Evolutionary conservation across 2,329 filamentous ascomycete genomes (phyloP).

Genomic region (Ophiostoma sp.): DNA sequence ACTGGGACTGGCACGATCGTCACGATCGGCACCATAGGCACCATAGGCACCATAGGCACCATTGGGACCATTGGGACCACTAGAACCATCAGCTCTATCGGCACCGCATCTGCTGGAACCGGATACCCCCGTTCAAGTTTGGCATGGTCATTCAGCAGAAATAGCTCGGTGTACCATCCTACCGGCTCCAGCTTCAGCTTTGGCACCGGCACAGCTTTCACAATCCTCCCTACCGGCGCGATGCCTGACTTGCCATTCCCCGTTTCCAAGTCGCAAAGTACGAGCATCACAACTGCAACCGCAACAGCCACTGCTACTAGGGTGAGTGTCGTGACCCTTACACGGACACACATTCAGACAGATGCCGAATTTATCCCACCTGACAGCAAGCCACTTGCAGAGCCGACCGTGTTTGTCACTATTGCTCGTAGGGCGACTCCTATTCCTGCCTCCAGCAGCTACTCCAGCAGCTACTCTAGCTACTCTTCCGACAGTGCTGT

Average conservation of each 20-base stretch:
- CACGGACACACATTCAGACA: neutral
- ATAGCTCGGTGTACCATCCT: neutral
- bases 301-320: neutral
- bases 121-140: neutral
- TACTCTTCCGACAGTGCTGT: neutral
- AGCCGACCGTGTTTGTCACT: neutral
- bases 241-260: neutral
- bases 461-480: neutral
- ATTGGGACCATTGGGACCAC: neutral
- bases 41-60: neutral
- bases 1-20: neutral
- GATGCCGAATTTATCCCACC: neutral
- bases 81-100: neutral
- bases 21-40: neutral
- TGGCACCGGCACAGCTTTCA: neutral
- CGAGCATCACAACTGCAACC: neutral
- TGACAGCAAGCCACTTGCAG: neutral
- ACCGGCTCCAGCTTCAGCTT: neutral
- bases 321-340: neutral
- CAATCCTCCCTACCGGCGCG: neutral
- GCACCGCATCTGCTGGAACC: neutral
- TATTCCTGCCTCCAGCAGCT: neutral
- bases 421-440: neutral
- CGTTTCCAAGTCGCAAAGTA: neutral
- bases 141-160: slow-evolving; percentile 12